phyloP scores from a whole-genome alignment of 306 rosid species.

The Chamaecrista fasciculata region DNA sequence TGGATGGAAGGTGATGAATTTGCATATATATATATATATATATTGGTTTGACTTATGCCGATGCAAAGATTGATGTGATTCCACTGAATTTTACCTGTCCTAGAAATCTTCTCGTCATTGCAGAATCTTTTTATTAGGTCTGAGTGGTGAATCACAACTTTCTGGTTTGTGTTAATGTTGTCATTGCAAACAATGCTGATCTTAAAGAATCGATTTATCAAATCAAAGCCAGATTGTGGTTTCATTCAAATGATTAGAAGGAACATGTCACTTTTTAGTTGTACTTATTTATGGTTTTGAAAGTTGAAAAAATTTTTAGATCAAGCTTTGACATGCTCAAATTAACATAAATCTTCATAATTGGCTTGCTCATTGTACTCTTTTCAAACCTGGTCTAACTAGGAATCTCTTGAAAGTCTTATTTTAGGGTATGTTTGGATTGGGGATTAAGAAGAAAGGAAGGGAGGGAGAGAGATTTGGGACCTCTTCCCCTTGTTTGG shows the following conservation, averaged over 20 bases:
- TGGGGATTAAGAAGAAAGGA: too few relatives aligned
- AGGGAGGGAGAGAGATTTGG: too few relatives aligned
- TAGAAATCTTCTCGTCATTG: background rate
- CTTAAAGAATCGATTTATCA: background rate
- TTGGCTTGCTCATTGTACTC: too few relatives aligned
- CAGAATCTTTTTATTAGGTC: background rate
- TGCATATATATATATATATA: too few relatives aligned
- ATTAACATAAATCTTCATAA: too few relatives aligned
- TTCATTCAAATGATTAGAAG: background rate
- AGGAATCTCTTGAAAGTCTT: too few relatives aligned
- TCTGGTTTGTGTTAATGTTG: background rate
- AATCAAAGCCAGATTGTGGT: background rate
- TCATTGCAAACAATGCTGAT: background rate
- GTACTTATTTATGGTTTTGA: background rate
- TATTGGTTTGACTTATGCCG: slow-evolving; percentile 15
- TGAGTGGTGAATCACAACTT: background rate
- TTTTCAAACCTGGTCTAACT: too few relatives aligned
- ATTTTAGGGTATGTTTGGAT: too few relatives aligned
- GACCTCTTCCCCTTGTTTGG: too few relatives aligned
- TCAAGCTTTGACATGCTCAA: too few relatives aligned
- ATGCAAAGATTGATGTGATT: background rate
- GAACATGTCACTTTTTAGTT: background rate
- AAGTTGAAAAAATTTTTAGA: too few relatives aligned
- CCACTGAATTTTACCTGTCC: background rate
- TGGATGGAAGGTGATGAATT: slow-evolving; percentile 24